These are phyloP conservation scores for Fusarium pseudonygamai DNA, from an alignment of 2,329 filamentous ascomycete genomes.

Conservation along the genomic window DNA sequence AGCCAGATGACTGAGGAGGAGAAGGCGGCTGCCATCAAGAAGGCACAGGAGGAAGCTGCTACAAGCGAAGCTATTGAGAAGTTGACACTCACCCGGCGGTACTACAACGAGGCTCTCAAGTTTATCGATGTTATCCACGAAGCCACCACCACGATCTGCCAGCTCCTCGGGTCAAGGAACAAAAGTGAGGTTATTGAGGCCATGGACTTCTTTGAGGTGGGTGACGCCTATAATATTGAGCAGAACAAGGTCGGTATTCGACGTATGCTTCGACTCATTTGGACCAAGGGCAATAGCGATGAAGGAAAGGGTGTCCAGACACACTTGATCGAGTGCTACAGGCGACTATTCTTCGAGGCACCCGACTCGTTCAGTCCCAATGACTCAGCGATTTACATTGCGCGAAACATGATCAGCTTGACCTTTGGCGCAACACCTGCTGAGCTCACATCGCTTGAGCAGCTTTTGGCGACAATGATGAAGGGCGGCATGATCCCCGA, in stretches of 20 bases:
- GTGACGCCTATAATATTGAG: constrained; percentile 95
- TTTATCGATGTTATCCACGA: constrained; percentile 93
- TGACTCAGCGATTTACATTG: constrained; percentile 93
- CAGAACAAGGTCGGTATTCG: constrained; percentile 92
- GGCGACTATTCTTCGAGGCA: constrained; percentile 93
- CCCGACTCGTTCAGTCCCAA: constrained; percentile 88
- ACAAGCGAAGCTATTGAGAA: constrained; percentile 90
- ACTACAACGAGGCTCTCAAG: constrained; percentile 90
- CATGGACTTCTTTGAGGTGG: constrained; percentile 97
- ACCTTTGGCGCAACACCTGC: constrained; percentile 96
- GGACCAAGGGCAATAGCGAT: constrained; percentile 99
- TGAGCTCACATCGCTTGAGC: constrained; percentile 93
- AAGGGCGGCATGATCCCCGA: constrained; percentile 88
- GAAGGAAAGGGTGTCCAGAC: constrained; percentile 98
- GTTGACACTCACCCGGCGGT: constrained; percentile 86
- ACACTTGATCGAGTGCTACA: constrained; percentile 97
- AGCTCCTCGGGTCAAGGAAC: constrained; percentile 91
- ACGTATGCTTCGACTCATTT: constrained; percentile 95
- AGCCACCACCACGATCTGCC: constrained; percentile 81
- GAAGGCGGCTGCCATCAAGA: constrained; percentile 76
- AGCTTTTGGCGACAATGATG: constrained; percentile 97
- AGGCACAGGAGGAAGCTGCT: constrained; percentile 85
- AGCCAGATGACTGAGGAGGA: constrained; percentile 80
- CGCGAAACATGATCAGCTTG: constrained; percentile 98
- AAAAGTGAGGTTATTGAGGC: constrained; percentile 99